Conservation (phyloP, 75 land plant genomes). For the Pinus tabuliformis region DNA sequence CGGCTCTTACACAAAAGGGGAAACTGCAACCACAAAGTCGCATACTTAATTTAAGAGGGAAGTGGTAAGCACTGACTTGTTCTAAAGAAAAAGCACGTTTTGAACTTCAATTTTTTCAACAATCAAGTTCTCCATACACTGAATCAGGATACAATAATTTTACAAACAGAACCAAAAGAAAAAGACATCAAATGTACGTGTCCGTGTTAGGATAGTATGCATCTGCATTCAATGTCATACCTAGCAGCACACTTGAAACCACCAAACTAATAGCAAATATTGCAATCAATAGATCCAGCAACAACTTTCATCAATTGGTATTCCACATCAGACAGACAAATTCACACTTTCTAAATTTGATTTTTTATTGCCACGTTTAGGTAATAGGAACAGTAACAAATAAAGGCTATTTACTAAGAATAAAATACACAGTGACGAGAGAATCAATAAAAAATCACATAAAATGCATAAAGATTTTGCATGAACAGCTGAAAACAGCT, state of each 20-base stretch:
- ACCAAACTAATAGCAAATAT: background rate
- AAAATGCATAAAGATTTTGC: background rate
- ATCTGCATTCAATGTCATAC: background rate
- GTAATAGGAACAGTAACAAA: too few relatives aligned
- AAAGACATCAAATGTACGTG: background rate
- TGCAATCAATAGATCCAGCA: background rate
- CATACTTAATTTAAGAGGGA: background rate
- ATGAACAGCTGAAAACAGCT: background rate
- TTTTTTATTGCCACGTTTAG: too few relatives aligned
- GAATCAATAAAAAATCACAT: background rate
- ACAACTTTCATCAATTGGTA: background rate
- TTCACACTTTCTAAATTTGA: too few relatives aligned
- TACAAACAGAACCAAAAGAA: background rate
- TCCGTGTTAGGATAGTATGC: too few relatives aligned
- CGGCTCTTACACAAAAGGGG: constrained; percentile 78
- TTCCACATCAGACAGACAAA: too few relatives aligned
- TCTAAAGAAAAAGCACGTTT: background rate
- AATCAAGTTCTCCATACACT: background rate
- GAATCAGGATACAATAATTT: background rate
- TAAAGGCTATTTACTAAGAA: too few relatives aligned
- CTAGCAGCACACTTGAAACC: background rate
- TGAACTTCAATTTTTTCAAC: background rate
- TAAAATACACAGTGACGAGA: too few relatives aligned
- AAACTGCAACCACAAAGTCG: constrained; percentile 45
- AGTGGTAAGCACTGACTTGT: background rate